Conservation (phyloP, 371 early-diverging fungal species). For the Mortierella sp. region DNA sequence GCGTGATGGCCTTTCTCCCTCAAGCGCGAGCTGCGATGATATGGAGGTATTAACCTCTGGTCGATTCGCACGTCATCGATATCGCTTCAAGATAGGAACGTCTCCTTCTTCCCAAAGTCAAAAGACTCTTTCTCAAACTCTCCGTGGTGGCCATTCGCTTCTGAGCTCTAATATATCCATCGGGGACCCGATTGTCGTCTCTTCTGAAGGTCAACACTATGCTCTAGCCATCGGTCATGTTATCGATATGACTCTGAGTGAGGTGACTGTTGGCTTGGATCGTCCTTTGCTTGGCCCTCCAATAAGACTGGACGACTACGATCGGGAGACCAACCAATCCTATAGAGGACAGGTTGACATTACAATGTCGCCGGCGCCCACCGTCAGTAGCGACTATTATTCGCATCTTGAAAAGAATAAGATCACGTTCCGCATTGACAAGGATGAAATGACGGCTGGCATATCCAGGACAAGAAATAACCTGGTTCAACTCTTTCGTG, state of each 20-base stretch:
- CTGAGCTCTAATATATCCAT: slow-evolving; percentile 69
- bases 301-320: slow-evolving; percentile 59
- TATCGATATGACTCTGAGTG: slow-evolving; percentile 57
- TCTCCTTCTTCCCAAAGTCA: slow-evolving; percentile 17
- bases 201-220: slow-evolving; percentile 79
- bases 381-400: slow-evolving; percentile 10
- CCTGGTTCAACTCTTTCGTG: slow-evolving; percentile 76
- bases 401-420: slow-evolving; percentile 16
- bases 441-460: slow-evolving; percentile 81
- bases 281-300: slow-evolving; percentile 77
- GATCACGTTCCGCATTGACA: slow-evolving; percentile 82
- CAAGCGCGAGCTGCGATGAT: background rate
- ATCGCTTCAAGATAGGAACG: slow-evolving; percentile 39
- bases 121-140: slow-evolving; percentile 20
- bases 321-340: slow-evolving; percentile 62
- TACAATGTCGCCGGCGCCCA: background rate
- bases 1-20: slow-evolving; percentile 2
- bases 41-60: slow-evolving; percentile 10
- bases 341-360: slow-evolving; percentile 61
- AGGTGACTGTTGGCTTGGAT: slow-evolving; percentile 72
- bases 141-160: slow-evolving; percentile 29
- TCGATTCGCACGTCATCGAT: slow-evolving; percentile 30
- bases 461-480: slow-evolving; percentile 80
- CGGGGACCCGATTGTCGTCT: slow-evolving; percentile 90
- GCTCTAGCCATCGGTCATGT: slow-evolving; percentile 87